A percentile compares a stretch with the other conserved stretches of the same genome.
These are phyloP conservation scores for Penicillium expansum DNA, from an alignment of 2,329 filamentous ascomycete genomes.

Conservation along the genomic window DNA sequence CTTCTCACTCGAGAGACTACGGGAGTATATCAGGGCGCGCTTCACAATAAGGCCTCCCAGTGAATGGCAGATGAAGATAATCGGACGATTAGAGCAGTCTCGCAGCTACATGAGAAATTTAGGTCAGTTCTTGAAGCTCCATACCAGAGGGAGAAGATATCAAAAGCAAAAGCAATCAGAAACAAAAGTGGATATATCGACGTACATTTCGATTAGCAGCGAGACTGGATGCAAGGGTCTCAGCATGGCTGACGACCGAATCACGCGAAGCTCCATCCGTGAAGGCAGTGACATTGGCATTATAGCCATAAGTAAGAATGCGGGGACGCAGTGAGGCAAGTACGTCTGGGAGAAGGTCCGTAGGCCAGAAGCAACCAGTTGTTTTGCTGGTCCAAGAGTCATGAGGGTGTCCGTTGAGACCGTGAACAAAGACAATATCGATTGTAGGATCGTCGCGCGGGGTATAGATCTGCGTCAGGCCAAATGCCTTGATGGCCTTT, in stretches of 20 bases:
- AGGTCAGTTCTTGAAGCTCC: neutral
- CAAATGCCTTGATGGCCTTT: slow-evolving; percentile 36
- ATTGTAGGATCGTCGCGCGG: slow-evolving; percentile 39
- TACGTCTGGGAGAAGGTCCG: slow-evolving; percentile 62
- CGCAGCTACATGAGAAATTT: slow-evolving; percentile 30
- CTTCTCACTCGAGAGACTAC: slow-evolving; percentile 58
- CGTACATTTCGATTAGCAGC: slow-evolving; percentile 59
- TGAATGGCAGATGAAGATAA: slow-evolving; percentile 74
- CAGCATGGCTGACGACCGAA: slow-evolving; percentile 68
- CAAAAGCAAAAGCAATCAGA: neutral
- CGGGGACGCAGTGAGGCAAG: slow-evolving; percentile 59
- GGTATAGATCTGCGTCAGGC: slow-evolving; percentile 43
- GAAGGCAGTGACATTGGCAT: slow-evolving; percentile 60
- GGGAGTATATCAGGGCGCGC: slow-evolving; percentile 65
- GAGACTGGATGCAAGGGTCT: slow-evolving; percentile 63
- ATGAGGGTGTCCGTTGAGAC: slow-evolving; percentile 64
- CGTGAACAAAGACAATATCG: slow-evolving; percentile 67
- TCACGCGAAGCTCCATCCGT: slow-evolving; percentile 58
- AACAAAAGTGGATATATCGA: neutral
- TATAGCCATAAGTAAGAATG: slow-evolving; percentile 71
- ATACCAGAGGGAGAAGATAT: neutral
- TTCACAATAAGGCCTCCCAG: slow-evolving; percentile 72
- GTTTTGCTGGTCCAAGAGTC: slow-evolving; percentile 59
- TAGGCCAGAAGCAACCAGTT: slow-evolving; percentile 63
- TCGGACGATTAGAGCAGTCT: slow-evolving; percentile 59